A percentile compares a stretch with the other conserved stretches of the same genome.
Evolutionary conservation across 805 yeast genomes (phyloP).

Genomic region (Lachancea sp.): DNA sequence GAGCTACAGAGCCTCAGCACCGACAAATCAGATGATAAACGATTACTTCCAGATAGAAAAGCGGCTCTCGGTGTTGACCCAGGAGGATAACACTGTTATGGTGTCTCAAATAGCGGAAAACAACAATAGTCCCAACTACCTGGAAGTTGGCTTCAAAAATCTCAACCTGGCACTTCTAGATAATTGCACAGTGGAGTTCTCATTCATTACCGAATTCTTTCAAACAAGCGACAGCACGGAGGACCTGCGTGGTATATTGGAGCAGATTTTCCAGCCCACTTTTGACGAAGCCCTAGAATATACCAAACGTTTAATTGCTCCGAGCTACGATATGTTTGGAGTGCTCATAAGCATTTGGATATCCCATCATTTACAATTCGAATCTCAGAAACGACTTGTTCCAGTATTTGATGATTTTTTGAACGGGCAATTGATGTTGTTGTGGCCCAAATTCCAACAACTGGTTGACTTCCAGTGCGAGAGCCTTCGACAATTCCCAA

Average conservation of each 20-base stretch:
- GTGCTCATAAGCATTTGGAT: constrained; percentile 67
- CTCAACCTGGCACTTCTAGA: constrained; percentile 69
- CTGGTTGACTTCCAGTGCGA: constrained; percentile 74
- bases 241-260: constrained; percentile 42
- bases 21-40: constrained; percentile 31
- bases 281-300: constrained; percentile 44
- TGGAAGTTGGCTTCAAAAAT: constrained; percentile 68
- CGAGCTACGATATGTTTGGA: constrained; percentile 69
- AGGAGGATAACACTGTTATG: constrained; percentile 57
- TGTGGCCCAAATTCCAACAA: constrained; percentile 85
- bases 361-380: constrained; percentile 56
- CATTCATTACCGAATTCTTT: constrained; percentile 68
- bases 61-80: constrained; percentile 51
- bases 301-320: constrained; percentile 36
- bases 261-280: constrained; percentile 48
- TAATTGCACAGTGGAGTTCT: constrained; percentile 69
- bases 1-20: constrained; percentile 12
- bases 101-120: constrained; percentile 82
- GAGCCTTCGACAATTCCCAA: constrained; percentile 49
- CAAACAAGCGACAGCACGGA: constrained; percentile 37
- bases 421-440: constrained; percentile 52
- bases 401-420: constrained; percentile 65
- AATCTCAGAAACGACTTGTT: constrained; percentile 60
- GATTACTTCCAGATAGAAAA: constrained; percentile 57
- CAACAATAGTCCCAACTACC: constrained; percentile 55